phyloP scores from a whole-genome alignment of 352 stramenopile genomes.

The Bremia lactucae region DNA sequence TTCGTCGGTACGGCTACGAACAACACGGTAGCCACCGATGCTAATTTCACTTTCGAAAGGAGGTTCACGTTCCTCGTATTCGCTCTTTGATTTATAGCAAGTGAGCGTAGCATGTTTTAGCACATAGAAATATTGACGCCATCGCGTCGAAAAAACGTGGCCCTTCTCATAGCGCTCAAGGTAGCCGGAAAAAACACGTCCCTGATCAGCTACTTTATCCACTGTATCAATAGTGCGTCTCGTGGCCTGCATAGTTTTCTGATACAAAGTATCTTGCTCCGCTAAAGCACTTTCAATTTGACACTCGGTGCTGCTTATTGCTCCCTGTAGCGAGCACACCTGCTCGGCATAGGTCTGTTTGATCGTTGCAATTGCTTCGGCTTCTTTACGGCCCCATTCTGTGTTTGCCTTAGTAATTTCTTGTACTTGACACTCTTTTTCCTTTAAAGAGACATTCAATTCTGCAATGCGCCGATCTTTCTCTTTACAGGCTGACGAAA shows the following conservation, averaged over 20 bases:
- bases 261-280: conserved; percentile 57
- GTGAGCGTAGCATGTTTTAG: conserved; percentile 53
- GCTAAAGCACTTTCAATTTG: conserved; percentile 39
- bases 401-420: conserved; percentile 36
- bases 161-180: conserved; percentile 69
- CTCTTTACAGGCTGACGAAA: conserved; percentile 35
- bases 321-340: conserved; percentile 23
- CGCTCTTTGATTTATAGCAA: conserved; percentile 70
- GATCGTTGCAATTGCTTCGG: conserved; percentile 33
- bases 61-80: conserved; percentile 45
- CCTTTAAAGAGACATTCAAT: conserved; percentile 35
- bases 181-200: conserved; percentile 55
- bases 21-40: conserved; percentile 57
- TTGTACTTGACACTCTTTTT: conserved; percentile 35
- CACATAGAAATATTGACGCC: conserved; percentile 72
- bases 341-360: conserved; percentile 34
- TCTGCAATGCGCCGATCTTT: conserved; percentile 40
- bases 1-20: conserved; percentile 63
- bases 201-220: conserved; percentile 54
- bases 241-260: conserved; percentile 68
- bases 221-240: conserved; percentile 70
- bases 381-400: conserved; percentile 40
- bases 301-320: conserved; percentile 27
- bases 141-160: conserved; percentile 59
- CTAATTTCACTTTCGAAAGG: conserved; percentile 39